Evolutionary conservation across 495 filamentous ascomycete genomes (phyloP).

Genomic region (Aspergillus saccharolyticus): DNA sequence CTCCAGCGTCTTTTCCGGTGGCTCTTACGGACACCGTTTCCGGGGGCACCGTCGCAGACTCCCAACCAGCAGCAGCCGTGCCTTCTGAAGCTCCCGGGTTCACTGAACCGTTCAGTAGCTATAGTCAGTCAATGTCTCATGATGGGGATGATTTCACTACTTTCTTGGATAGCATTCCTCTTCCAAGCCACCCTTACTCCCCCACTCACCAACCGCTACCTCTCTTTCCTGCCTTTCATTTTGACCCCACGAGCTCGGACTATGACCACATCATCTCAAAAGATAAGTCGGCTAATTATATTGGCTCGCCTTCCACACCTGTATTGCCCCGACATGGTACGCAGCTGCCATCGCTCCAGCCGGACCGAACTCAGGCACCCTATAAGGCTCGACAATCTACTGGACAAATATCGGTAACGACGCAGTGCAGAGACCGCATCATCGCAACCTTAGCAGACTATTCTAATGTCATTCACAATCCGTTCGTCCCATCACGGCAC

Average conservation of each 20-base stretch:
- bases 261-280: slow-evolving; percentile 25
- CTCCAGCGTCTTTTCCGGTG: slow-evolving; percentile 10
- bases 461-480: slow-evolving; percentile 34
- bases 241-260: slow-evolving; percentile 25
- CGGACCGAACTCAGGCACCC: slow-evolving; percentile 28
- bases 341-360: slow-evolving; percentile 38
- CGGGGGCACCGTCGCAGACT: neutral
- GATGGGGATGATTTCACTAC: slow-evolving; percentile 39
- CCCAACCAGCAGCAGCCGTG: neutral
- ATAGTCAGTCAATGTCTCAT: slow-evolving; percentile 18
- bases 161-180: slow-evolving; percentile 37
- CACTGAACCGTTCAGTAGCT: slow-evolving; percentile 24
- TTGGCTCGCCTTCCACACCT: slow-evolving; percentile 28
- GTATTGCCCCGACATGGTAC: slow-evolving; percentile 36
- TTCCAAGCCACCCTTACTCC: slow-evolving; percentile 38
- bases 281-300: slow-evolving; percentile 13
- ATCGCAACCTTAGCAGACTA: slow-evolving; percentile 23
- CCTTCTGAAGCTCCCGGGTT: slow-evolving; percentile 22
- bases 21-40: slow-evolving; percentile 10
- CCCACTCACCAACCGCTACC: slow-evolving; percentile 38
- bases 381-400: slow-evolving; percentile 28
- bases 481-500: slow-evolving; percentile 48
- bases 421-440: slow-evolving; percentile 32
- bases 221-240: slow-evolving; percentile 32
- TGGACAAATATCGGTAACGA: slow-evolving; percentile 31